These are phyloP conservation scores for carrot (Daucus carota) DNA, from an alignment of 129 eudicot genomes.

Conservation along the genomic window DH1_v3.0 NC_030382.2:44669001-44669500, in stretches of 20 bases:
- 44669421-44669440: conserved; percentile 37
- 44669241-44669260: conserved; percentile 71
- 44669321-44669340: conserved; percentile 36
- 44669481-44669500: conserved; percentile 35
- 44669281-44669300: conserved; percentile 86
- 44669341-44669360: conserved; percentile 35
- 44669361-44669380: conserved; percentile 25
- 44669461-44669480: conserved; percentile 36
- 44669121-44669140: conserved; percentile 13
- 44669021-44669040: conserved; percentile 28
- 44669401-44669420: conserved; percentile 28
- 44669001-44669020: conserved; percentile 64
- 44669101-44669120: conserved; percentile 45
- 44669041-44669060: conserved; percentile 36
- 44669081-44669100: conserved; percentile 58
- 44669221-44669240: conserved; percentile 22
- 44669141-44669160: conserved; percentile 1
- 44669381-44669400: conserved; percentile 26
- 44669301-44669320: conserved; percentile 82
- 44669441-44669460: conserved; percentile 31
- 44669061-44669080: conserved; percentile 52
- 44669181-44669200: background rate
- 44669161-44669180: background rate
- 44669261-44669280: conserved; percentile 97
- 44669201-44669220: conserved; percentile 56